A percentile compares a stretch with the other conserved stretches of the same genome.
Conservation (phyloP, 768 basidiomycete genomes). For the Kwoniella bestiolae region DNA sequence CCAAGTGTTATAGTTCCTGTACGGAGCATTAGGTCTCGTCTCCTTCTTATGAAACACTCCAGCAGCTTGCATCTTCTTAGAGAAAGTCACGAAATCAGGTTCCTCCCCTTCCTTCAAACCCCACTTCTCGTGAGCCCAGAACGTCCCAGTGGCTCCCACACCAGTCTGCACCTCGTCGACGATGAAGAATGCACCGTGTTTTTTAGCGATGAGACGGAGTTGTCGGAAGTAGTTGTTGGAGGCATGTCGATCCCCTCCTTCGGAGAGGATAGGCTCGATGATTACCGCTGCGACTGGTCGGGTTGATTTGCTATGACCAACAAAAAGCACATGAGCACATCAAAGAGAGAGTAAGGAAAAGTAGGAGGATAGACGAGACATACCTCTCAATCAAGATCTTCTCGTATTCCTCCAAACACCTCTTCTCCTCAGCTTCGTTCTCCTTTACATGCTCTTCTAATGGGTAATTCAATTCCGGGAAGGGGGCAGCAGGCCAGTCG, state of each 20-base stretch:
- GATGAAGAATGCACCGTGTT: constrained; percentile 59
- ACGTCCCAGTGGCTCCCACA: constrained; percentile 60
- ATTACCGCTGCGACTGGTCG: constrained; percentile 60
- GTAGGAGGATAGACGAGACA: constrained; percentile 13
- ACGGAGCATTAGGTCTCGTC: constrained; percentile 56
- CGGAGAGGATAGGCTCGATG: constrained; percentile 60
- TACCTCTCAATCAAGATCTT: constrained; percentile 48
- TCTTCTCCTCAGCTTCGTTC: constrained; percentile 57
- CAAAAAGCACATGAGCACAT: not conserved
- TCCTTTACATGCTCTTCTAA: constrained; percentile 55
- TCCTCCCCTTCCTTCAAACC: constrained; percentile 41
- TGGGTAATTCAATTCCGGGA: constrained; percentile 60
- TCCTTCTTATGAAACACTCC: constrained; percentile 59
- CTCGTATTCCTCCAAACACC: constrained; percentile 54
- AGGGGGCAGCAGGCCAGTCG: constrained; percentile 59
- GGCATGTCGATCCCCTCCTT: constrained; percentile 61
- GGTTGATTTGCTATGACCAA: constrained; percentile 43
- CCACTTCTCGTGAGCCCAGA: constrained; percentile 62
- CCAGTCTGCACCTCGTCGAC: constrained; percentile 61
- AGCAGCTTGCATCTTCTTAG: constrained; percentile 60
- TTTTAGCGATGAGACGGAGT: constrained; percentile 56
- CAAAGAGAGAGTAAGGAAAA: not conserved
- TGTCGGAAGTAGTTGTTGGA: constrained; percentile 58
- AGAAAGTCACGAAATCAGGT: constrained; percentile 61
- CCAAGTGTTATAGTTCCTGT: constrained; percentile 58